Evolutionary conservation across 192 early-diverging fungal species (phyloP), one percentile per base, ranked within the genome.

Genomic region (Funneliformis mosseae): DNA sequence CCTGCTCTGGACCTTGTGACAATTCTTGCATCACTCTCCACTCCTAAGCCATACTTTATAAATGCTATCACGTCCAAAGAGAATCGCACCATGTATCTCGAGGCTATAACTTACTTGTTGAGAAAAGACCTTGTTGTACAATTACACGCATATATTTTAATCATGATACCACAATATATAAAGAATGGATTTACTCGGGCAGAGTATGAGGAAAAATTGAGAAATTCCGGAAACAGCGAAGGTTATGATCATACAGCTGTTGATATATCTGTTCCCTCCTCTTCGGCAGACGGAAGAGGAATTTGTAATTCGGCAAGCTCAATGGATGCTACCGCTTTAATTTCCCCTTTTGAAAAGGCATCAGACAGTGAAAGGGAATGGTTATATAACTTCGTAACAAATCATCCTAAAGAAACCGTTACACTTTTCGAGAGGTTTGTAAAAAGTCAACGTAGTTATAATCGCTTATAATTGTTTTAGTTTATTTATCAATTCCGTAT

Each of bases 31-130:
- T 3, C 87, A 89, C 66, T 88, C 91, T 50, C 91, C 90, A 84
- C 83, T 55, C 89, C 92, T 14, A 86, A 88, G 77, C 93, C 92
- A 18, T 83, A 84, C 80, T 81, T 81, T 76, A 76, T 80, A 45
- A 85, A 81, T 48, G 80, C 86, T 41, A 88, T 90, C 6, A 90
- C 89, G 21, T 83, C 87, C 45, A 95, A 92, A 72, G 92, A 94
- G 62, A 77, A 83, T 3, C 85, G 90, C 21, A 87, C 89, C 11
- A 84, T 93, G 80, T 94, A 96, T 73, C 86, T 95, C n/a, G 95
- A 97, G 64, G 91, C 95, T 41, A 84, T 97, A 38, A 93, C 92
- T 2, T 93, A 92, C 78, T 82, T 98, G 71, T 86, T 98, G 48
- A 88, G 94, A 41, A 90, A 95, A 78, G 89, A 91, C 41, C 72